phyloP scores from a whole-genome alignment of 441 rosid genomes.

The Populus hybrid region DNA sequence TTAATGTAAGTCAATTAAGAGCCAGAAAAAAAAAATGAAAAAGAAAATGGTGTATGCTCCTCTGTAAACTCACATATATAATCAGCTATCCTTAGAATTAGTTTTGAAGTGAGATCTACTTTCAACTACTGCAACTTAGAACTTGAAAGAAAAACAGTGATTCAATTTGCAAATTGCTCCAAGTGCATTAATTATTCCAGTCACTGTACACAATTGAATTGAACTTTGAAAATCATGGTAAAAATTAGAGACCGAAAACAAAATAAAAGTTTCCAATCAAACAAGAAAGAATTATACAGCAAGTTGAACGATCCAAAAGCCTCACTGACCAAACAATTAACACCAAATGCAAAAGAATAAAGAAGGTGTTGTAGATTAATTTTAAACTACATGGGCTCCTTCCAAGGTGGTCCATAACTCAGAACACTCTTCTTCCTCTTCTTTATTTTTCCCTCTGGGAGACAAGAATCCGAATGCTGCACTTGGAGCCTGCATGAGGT shows the following conservation, averaged over 20 bases:
- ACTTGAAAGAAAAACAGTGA: not conserved
- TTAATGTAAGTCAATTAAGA: not conserved
- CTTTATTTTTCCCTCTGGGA: conserved; percentile 26
- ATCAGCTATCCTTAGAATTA: not conserved
- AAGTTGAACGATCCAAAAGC: not conserved
- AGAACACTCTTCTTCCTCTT: conserved; percentile 34
- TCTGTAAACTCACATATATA: not conserved
- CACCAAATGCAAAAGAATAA: not conserved
- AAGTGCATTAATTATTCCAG: not conserved
- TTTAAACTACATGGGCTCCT: conserved; percentile 22
- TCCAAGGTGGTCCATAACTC: conserved; percentile 37
- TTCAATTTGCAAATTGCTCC: not conserved
- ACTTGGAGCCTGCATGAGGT: conserved; percentile 45
- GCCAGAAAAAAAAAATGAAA: not conserved
- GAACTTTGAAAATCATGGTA: not conserved
- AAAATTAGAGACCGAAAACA: not conserved
- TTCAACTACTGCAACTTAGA: not conserved
- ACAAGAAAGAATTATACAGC: not conserved
- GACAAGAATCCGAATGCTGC: conserved; percentile 32
- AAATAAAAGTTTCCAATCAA: not conserved
- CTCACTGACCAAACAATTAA: not conserved
- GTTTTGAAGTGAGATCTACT: not conserved
- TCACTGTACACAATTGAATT: not conserved
- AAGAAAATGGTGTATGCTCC: not conserved
- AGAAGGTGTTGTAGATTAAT: not conserved